These are phyloP conservation scores for Colletotrichum sojae DNA, from an alignment of 2,329 filamentous ascomycete species.

Conservation along the genomic window DNA sequence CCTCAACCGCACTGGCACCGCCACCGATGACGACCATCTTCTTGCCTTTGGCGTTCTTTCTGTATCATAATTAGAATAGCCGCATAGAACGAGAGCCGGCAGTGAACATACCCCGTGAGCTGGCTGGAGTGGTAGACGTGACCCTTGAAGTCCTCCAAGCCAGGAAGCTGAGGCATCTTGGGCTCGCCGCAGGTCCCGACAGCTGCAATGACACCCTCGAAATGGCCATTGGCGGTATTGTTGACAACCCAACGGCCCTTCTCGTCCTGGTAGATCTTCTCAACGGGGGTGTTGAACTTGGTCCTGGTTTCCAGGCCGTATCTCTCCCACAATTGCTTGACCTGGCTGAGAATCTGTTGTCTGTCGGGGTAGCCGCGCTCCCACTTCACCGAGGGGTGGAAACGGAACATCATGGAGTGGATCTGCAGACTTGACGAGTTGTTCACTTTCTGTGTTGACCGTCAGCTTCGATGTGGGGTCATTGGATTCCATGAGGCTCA, in stretches of 20 bases:
- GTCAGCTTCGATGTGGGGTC: conserved; percentile 14
- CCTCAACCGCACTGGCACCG: conserved; percentile 86
- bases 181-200: conserved; percentile 86
- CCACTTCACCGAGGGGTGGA: conserved; percentile 85
- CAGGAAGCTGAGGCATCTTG: conserved; percentile 79
- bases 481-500: conserved; percentile 45
- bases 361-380: conserved; percentile 82
- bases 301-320: conserved; percentile 82
- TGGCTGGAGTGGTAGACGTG: conserved; percentile 82
- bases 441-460: conserved; percentile 75
- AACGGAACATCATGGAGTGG: conserved; percentile 89
- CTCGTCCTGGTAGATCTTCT: conserved; percentile 77
- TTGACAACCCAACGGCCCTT: conserved; percentile 85
- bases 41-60: conserved; percentile 80
- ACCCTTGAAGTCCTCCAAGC: conserved; percentile 81
- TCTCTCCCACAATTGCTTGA: conserved; percentile 79
- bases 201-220: conserved; percentile 84
- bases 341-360: conserved; percentile 80
- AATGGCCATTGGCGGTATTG: conserved; percentile 76
- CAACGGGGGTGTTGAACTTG: conserved; percentile 78
- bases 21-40: conserved; percentile 83
- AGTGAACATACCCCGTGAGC: conserved; percentile 69
- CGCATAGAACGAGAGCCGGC: background rate
- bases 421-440: conserved; percentile 87
- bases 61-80: conserved; percentile 45